Evolutionary conservation across 495 filamentous ascomycete species (phyloP).

Genomic region (Choiromyces venosus): DNA sequence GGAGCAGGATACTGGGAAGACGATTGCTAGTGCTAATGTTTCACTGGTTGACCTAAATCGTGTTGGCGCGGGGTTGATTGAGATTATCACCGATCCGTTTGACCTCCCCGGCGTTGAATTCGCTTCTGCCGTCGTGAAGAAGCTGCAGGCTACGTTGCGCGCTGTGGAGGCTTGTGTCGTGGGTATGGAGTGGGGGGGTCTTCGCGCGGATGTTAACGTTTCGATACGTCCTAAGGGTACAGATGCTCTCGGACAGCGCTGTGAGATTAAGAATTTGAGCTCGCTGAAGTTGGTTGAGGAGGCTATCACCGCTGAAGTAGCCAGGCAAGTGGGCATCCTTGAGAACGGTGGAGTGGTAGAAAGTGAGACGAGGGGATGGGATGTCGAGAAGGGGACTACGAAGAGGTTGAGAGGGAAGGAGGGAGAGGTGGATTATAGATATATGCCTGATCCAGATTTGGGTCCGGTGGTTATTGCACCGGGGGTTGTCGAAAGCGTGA

Average conservation of each 20-base stretch:
- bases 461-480: constrained; percentile 68
- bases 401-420: constrained; percentile 79
- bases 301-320: constrained; percentile 82
- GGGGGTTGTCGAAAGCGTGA: constrained; percentile 61
- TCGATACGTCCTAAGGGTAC: constrained; percentile 64
- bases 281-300: constrained; percentile 93
- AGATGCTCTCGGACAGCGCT: constrained; percentile 66
- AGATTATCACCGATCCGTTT: constrained; percentile 82
- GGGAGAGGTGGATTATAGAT: constrained; percentile 93
- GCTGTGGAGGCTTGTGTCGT: constrained; percentile 73
- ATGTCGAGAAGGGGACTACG: constrained; percentile 71
- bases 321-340: constrained; percentile 75
- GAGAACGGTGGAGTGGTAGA: constrained; percentile 70
- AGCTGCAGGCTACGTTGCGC: constrained; percentile 78
- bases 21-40: constrained; percentile 63
- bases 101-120: constrained; percentile 51
- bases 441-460: constrained; percentile 97
- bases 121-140: constrained; percentile 78
- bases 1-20: constrained; percentile 97
- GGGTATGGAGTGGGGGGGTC: constrained; percentile 88
- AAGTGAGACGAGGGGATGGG: constrained; percentile 93
- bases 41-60: constrained; percentile 93
- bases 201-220: constrained; percentile 94
- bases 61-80: constrained; percentile 80
- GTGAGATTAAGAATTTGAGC: constrained; percentile 96